Conservation (phyloP, 2,329 filamentous ascomycete genomes). For the Arthroderma sp. region DNA sequence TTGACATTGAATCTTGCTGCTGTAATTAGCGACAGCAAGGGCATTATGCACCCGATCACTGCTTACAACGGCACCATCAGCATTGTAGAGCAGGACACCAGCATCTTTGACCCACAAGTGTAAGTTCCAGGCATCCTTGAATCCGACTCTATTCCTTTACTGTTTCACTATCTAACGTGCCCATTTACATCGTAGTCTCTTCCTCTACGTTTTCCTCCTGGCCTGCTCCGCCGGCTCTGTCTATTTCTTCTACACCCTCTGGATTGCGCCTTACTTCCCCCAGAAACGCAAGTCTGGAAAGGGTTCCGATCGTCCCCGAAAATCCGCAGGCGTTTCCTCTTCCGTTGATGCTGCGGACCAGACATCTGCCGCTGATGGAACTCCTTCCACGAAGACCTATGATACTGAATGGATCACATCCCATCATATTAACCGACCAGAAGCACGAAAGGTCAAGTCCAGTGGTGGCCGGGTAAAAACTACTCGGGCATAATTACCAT, state of each 20-base stretch:
- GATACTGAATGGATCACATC: slow-evolving; percentile 91
- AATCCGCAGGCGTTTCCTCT: slow-evolving; percentile 51
- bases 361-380: slow-evolving; percentile 55
- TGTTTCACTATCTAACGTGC: slow-evolving; percentile 10
- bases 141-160: slow-evolving; percentile 2
- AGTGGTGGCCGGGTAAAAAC: slow-evolving; percentile 21
- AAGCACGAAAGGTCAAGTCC: slow-evolving; percentile 49
- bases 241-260: slow-evolving; percentile 98
- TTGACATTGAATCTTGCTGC: slow-evolving; percentile 65
- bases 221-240: slow-evolving; percentile 64
- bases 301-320: slow-evolving; percentile 54
- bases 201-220: slow-evolving; percentile 87
- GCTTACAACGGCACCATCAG: slow-evolving; percentile 73
- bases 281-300: slow-evolving; percentile 55
- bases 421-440: slow-evolving; percentile 76
- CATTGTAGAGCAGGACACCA: slow-evolving; percentile 81
- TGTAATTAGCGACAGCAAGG: slow-evolving; percentile 55
- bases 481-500: slow-evolving; percentile 8
- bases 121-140: slow-evolving; percentile 38
- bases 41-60: slow-evolving; percentile 60
- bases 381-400: slow-evolving; percentile 60
- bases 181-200: slow-evolving; percentile 53
- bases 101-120: slow-evolving; percentile 93
- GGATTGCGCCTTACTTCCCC: slow-evolving; percentile 91
- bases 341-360: slow-evolving; percentile 51